Evolutionary conservation across 2,329 filamentous ascomycete genomes (phyloP), one percentile per base, ranked within the genome.

Genomic region (Pseudocercospora macadamiae): DNA sequence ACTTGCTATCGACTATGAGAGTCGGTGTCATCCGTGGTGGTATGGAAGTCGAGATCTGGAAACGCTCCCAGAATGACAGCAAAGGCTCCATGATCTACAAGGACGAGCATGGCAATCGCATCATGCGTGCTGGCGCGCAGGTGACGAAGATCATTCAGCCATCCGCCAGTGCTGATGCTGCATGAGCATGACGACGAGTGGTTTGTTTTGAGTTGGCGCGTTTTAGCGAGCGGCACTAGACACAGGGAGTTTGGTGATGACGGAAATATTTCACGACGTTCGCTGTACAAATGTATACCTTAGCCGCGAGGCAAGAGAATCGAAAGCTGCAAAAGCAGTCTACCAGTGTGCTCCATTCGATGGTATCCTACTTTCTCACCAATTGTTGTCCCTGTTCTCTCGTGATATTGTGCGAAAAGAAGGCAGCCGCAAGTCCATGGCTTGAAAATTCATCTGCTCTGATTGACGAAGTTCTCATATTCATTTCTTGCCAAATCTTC

Each of bases 41-140:
- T 42, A 91, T 89, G 74, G 91, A 95, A 75, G 91, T 96, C 25
- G 91, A 96, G 82, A 92, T 95, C 77, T 96, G 91, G 91, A 95
- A 95, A 85, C 88, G 90, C 39, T 86, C 89, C 57, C 89, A 93
- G 75, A 85, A 87, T 69, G 89, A 93, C 78, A 91, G 89, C 81
- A 93, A 93, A 81, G 90, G 93, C 68, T 83, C 90, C 58, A 86
- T 87, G 59, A 87, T 89, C 66, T 85, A 91, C 74, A 92, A 90
- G 74, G 93, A 96, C 73, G 89, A 87, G 14, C 81, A 86, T 54
- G 93, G 92, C 51, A 84, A 91, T 75, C 87, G 89, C 64, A 92
- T 97, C 68, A 85, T 96, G 71, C 89, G 93, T 64, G 92, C 93
- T 65, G 92, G 92, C 54, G 82, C 86, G 69, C 93, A 97, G 79